A percentile compares a stretch with the other conserved stretches of the same genome.
Conservation (phyloP, 177 flowering plant species). For the Vitis hybrid region DNA sequence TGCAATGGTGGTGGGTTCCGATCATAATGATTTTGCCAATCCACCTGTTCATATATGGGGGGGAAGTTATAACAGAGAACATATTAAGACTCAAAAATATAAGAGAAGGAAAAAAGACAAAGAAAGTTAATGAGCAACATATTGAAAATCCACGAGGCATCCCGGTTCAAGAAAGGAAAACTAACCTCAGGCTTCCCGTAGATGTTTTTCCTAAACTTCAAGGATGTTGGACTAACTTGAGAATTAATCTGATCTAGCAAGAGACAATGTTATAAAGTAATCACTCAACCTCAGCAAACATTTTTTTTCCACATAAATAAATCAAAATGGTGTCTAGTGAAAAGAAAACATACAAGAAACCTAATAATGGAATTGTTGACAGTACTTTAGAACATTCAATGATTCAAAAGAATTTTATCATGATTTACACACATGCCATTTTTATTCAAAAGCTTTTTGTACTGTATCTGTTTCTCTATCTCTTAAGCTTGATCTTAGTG, state of each 20-base stretch:
- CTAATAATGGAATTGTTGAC: too few species aligned
- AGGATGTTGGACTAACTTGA: constrained; percentile 52
- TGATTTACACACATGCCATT: too few species aligned
- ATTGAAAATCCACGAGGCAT: neutral
- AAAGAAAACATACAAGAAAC: too few species aligned
- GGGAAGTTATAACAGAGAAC: neutral
- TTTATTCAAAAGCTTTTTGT: too few species aligned
- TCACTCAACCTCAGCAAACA: neutral
- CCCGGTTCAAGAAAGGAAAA: constrained; percentile 3
- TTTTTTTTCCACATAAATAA: too few species aligned
- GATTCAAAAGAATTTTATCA: too few species aligned
- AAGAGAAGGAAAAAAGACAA: constrained; percentile 1
- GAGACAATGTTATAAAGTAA: constrained; percentile 15
- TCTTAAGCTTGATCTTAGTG: too few species aligned
- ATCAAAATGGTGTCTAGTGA: too few species aligned
- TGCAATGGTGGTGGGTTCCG: constrained; percentile 56
- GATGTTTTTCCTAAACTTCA: constrained; percentile 71
- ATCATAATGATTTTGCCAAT: constrained; percentile 51
- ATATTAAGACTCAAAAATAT: neutral
- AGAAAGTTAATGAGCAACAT: neutral
- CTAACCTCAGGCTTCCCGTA: constrained; percentile 96
- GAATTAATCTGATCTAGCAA: constrained; percentile 68
- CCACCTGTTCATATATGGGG: constrained; percentile 43
- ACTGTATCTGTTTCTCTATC: too few species aligned
- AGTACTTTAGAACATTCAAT: too few species aligned